These are phyloP conservation scores for Claviceps pusilla DNA, from an alignment of 2,329 filamentous ascomycete genomes.

Conservation along the genomic window DNA sequence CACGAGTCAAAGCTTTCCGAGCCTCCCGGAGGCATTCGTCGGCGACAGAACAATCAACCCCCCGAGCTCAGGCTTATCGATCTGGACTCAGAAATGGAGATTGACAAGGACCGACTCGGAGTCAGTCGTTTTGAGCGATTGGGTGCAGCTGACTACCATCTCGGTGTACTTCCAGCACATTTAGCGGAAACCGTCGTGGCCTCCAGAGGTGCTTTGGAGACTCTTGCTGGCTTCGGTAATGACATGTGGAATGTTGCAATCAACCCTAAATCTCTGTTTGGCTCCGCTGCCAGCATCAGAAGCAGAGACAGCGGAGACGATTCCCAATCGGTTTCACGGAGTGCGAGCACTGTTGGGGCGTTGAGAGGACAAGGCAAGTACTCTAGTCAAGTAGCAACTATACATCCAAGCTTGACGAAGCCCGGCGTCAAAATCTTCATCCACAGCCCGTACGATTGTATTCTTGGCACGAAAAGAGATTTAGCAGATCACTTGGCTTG, in stretches of 20 bases:
- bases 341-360: constrained; percentile 20
- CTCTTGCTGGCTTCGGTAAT: constrained; percentile 53
- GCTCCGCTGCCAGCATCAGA: constrained; percentile 64
- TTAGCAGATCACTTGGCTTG: constrained; percentile 72
- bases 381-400: constrained; percentile 19
- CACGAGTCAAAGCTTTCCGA: constrained; percentile 34
- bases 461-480: constrained; percentile 80
- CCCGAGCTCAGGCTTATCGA: constrained; percentile 88
- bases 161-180: constrained; percentile 65
- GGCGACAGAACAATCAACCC: constrained; percentile 63
- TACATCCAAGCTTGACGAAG: constrained; percentile 41
- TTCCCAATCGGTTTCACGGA: constrained; percentile 30
- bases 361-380: constrained; percentile 12
- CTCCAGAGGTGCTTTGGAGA: constrained; percentile 59
- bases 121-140: constrained; percentile 78
- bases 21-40: constrained; percentile 49
- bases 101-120: constrained; percentile 73
- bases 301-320: constrained; percentile 48
- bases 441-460: constrained; percentile 90
- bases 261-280: constrained; percentile 76
- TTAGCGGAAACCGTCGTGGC: constrained; percentile 48
- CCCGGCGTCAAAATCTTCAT: constrained; percentile 67
- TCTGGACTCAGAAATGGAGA: constrained; percentile 68
- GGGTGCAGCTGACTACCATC: constrained; percentile 80
- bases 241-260: constrained; percentile 86